These are phyloP conservation scores for Cryptococcus amylolentus DNA, from an alignment of 1,284 basidiomycete genomes.

Conservation along the genomic window DNA sequence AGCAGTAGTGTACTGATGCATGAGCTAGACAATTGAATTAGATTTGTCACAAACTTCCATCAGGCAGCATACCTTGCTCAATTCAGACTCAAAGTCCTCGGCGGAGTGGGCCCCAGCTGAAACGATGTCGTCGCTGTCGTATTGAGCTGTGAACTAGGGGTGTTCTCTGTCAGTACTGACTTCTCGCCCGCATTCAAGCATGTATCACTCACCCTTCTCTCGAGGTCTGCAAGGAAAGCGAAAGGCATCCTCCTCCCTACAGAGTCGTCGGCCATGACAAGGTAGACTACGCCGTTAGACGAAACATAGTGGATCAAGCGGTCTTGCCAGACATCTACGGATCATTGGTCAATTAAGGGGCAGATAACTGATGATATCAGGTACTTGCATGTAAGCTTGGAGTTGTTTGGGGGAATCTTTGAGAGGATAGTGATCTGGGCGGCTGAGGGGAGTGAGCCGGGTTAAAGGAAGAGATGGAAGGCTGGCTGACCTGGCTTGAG, in stretches of 20 bases:
- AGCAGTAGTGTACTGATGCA: slow-evolving; percentile 80
- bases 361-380: background rate
- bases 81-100: slow-evolving; percentile 49
- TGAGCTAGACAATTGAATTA: slow-evolving; percentile 55
- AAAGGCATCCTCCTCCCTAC: slow-evolving; percentile 90
- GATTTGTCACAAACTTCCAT: background rate
- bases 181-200: background rate
- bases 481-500: slow-evolving; percentile 70
- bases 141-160: slow-evolving; percentile 59
- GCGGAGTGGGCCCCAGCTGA: slow-evolving; percentile 51
- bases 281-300: slow-evolving; percentile 76
- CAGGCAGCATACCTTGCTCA: slow-evolving; percentile 51
- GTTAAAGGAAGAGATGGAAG: background rate
- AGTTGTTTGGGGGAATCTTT: slow-evolving; percentile 91
- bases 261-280: slow-evolving; percentile 90
- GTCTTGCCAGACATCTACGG: slow-evolving; percentile 79
- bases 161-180: background rate
- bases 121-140: slow-evolving; percentile 47
- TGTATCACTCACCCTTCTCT: slow-evolving; percentile 57
- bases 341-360: background rate
- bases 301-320: slow-evolving; percentile 95
- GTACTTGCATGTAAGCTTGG: slow-evolving; percentile 73
- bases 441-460: slow-evolving; percentile 31
- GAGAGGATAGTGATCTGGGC: slow-evolving; percentile 88
- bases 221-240: slow-evolving; percentile 82